Conservation (phyloP, 2,329 filamentous ascomycete genomes). For the Sporothrix sp. region DNA sequence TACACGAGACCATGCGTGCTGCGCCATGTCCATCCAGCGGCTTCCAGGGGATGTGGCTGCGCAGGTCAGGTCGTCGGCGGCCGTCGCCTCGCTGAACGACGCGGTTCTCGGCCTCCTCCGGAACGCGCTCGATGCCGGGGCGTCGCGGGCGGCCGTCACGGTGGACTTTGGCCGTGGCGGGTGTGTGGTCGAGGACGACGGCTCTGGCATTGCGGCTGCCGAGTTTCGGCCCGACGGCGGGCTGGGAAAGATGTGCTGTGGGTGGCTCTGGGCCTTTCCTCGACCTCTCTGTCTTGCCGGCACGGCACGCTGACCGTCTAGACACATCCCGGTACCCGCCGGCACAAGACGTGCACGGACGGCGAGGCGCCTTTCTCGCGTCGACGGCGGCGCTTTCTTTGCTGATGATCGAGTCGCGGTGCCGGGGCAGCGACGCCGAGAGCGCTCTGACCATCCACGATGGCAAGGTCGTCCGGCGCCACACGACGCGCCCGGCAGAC, state of each 20-base stretch:
- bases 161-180: constrained; percentile 67
- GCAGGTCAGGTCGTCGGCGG: constrained; percentile 77
- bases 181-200: constrained; percentile 78
- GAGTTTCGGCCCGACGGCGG: constrained; percentile 67
- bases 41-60: constrained; percentile 62
- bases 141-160: constrained; percentile 56
- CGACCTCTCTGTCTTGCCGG: neutral
- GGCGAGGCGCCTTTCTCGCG: constrained; percentile 64
- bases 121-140: constrained; percentile 75
- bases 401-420: constrained; percentile 64
- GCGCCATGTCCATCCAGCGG: constrained; percentile 52
- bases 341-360: constrained; percentile 47
- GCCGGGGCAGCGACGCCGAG: constrained; percentile 47
- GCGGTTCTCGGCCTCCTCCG: constrained; percentile 64
- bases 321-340: constrained; percentile 67
- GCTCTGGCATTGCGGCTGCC: constrained; percentile 58
- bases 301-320: constrained; percentile 25
- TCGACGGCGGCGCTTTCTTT: constrained; percentile 68
- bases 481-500: constrained; percentile 49
- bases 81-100: constrained; percentile 62
- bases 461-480: constrained; percentile 53
- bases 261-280: constrained; percentile 26
- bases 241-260: constrained; percentile 64
- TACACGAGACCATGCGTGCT: no score
- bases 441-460: constrained; percentile 63